These are phyloP conservation scores for Aspergillus intermedius DNA, from an alignment of 2,329 filamentous ascomycete species.

Conservation along the genomic window DNA sequence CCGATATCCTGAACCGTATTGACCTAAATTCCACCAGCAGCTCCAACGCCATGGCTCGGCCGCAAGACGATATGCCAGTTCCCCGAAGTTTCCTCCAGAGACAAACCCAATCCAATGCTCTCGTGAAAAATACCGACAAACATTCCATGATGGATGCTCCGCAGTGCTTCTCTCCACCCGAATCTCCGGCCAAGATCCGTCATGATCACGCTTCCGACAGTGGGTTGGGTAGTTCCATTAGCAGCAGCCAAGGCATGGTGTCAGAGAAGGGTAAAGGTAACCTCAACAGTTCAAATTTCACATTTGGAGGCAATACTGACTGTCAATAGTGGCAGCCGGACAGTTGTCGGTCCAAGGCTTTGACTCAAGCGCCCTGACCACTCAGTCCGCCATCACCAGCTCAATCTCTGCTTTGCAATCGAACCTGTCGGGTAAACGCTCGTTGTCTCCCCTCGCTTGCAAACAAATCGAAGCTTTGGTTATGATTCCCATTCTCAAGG, in stretches of 20 bases:
- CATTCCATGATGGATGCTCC: conserved; percentile 8
- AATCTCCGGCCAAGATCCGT: conserved; percentile 38
- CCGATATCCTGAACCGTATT: conserved; percentile 59
- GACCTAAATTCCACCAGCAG: conserved; percentile 52
- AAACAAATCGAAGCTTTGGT: conserved; percentile 75
- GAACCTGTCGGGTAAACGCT: conserved; percentile 47
- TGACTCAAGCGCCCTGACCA: conserved; percentile 29
- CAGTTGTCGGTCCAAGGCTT: conserved; percentile 12
- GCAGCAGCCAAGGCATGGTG: conserved; percentile 45
- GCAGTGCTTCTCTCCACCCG: conserved; percentile 43
- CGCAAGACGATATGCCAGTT: conserved; percentile 54
- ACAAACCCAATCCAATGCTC: conserved; percentile 44
- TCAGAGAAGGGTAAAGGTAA: conserved; percentile 45
- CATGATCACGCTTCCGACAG: conserved; percentile 76
- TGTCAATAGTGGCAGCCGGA: conserved; percentile 16
- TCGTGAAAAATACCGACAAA: conserved; percentile 26
- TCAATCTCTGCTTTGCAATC: conserved; percentile 48
- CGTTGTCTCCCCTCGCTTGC: conserved; percentile 62
- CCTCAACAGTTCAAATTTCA: conserved; percentile 14
- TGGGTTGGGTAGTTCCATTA: conserved; percentile 77
- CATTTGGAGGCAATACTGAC: conserved; percentile 5
- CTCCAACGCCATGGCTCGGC: conserved; percentile 37
- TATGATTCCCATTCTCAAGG: conserved; percentile 68
- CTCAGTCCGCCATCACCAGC: conserved; percentile 55
- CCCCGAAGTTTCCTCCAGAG: conserved; percentile 55